Base-by-base conservation (phyloP, 148 eudicot genomes). In the Chenopodium quinoa region DNA sequence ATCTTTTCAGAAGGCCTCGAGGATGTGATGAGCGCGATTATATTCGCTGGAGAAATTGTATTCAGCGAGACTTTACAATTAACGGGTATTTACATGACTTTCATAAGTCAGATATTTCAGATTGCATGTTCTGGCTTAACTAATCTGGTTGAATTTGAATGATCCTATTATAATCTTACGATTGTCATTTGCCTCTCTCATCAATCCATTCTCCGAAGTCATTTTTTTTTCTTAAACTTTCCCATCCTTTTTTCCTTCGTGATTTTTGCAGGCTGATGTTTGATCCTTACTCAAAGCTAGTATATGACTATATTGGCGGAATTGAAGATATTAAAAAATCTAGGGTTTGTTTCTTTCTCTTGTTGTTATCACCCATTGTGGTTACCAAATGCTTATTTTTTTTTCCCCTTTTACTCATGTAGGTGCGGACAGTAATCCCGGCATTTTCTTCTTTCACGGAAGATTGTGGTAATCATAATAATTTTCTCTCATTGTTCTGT, bases 251-350 rank as follows among this genome's bases (percentile, higher is more conserved):
- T 62, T 63, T 25, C 20, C n/a, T 23, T 17, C 10, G 17, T 74
- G 47, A 29, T 75, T 54, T 29, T 17, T 60, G 48, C 86, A 84
- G 86, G 78, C 69, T 84, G 58, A 80, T 84, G 83, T 84, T 76
- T 84, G 86, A 84, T 84, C 86, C 86, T 70, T 84, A 80, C 37
- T 70, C 83, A 64, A 84, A 72, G 73, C 63, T 72, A 62, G 83
- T 84, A 34, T 84, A 84, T 64, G 83, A 84, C 73, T 84, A 80
- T 71, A 72, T 80, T 64, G 83, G 86, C 76, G 86, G 86, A 23
- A 84, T 84, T 73, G 81, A 80, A 84, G 86, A 84, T 84, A 78
- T 84, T 71, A 76, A 80, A 76, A 84, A 17, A 34, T 80, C 86
- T 2, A 84, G 83, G 86, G 86, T 84, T 71, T 76, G 83, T 50